These are phyloP conservation scores for Tulasnella sp. DNA, from an alignment of 768 basidiomycete genomes.

Conservation along the genomic window DNA sequence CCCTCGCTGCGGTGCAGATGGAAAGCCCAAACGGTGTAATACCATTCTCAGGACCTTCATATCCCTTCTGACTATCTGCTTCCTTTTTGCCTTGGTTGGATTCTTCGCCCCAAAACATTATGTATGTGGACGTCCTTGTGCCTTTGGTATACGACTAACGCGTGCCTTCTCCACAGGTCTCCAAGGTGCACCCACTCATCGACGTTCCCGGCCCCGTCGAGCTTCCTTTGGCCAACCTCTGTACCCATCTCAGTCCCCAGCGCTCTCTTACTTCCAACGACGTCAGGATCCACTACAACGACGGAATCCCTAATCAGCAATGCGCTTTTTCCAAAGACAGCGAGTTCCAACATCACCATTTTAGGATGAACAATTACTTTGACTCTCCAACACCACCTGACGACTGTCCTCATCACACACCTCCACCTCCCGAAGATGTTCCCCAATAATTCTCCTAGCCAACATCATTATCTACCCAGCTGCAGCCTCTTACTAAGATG, in stretches of 20 bases:
- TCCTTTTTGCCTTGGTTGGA: not conserved
- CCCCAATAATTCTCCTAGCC: constrained; percentile 17
- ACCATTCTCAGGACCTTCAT: not conserved
- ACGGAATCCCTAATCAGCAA: not conserved
- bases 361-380: no score
- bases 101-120: not conserved
- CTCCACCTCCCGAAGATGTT: no score
- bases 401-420: no score
- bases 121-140: not conserved
- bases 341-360: not conserved
- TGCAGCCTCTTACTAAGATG: constrained; percentile 5
- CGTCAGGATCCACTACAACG: constrained; percentile 2
- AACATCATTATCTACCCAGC: constrained; percentile 21
- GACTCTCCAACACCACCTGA: no score
- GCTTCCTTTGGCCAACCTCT: not conserved
- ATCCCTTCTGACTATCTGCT: not conserved
- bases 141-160: not conserved
- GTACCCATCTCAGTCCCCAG: constrained; percentile 1
- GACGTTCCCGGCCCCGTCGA: not conserved
- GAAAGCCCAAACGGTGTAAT: not conserved
- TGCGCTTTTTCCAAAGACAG: constrained; percentile 7
- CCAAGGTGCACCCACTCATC: not conserved
- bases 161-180: not conserved
- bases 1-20: not conserved
- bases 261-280: constrained; percentile 3